These are phyloP conservation scores for Ustanciosporium gigantosporum DNA, from an alignment of 1,284 basidiomycete species.

Conservation along the genomic window DNA sequence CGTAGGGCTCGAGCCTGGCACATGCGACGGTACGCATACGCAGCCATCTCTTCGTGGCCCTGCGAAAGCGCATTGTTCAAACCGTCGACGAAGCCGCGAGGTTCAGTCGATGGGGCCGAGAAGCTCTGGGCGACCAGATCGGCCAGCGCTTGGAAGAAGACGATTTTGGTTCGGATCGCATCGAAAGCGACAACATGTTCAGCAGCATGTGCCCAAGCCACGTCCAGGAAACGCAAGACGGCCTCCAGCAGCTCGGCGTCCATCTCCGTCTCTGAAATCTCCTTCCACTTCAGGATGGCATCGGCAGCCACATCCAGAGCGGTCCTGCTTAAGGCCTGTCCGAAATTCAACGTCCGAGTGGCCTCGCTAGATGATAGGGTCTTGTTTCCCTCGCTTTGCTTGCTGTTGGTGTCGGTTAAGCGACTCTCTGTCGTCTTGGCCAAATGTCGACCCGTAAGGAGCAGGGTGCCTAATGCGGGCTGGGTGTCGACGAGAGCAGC, in stretches of 20 bases:
- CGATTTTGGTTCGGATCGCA: slow-evolving; percentile 66
- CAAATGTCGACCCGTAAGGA: slow-evolving; percentile 74
- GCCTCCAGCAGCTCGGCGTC: slow-evolving; percentile 77
- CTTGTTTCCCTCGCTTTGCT: slow-evolving; percentile 17
- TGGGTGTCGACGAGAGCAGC: slow-evolving; percentile 80
- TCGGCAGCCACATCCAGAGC: slow-evolving; percentile 67
- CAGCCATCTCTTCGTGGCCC: slow-evolving; percentile 63
- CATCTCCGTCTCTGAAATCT: slow-evolving; percentile 57
- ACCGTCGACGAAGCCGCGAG: slow-evolving; percentile 14
- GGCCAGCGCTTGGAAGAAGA: slow-evolving; percentile 71
- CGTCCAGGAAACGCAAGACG: slow-evolving; percentile 76
- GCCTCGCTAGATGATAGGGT: not conserved
- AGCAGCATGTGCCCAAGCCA: slow-evolving; percentile 79
- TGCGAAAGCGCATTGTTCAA: slow-evolving; percentile 48
- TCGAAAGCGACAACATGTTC: slow-evolving; percentile 73
- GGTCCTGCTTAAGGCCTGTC: slow-evolving; percentile 40
- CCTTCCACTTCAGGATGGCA: slow-evolving; percentile 73
- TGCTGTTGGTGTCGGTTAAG: slow-evolving; percentile 43
- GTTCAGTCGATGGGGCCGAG: slow-evolving; percentile 62
- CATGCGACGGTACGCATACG: slow-evolving; percentile 69
- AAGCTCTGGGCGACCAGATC: slow-evolving; percentile 70
- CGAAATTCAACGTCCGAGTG: slow-evolving; percentile 5
- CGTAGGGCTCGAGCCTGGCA: slow-evolving; percentile 76
- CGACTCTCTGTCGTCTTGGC: slow-evolving; percentile 46
- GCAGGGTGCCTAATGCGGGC: slow-evolving; percentile 80